phyloP scores from a whole-genome alignment of 2,329 filamentous ascomycete genomes.

The Ascochyta lentis region DNA sequence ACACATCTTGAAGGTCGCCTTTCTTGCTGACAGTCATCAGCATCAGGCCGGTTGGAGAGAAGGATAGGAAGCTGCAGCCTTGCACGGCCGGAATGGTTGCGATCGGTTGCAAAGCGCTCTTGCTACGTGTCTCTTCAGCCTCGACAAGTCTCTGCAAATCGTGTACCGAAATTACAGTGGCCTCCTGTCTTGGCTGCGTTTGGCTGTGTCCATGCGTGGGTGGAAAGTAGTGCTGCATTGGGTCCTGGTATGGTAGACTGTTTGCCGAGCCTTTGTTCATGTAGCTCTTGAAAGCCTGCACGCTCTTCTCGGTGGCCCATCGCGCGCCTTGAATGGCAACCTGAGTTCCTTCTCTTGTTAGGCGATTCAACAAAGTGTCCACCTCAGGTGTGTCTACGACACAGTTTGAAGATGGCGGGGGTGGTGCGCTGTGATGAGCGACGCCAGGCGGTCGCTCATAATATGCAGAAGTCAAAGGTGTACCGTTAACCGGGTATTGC shows the following conservation, averaged over 20 bases:
- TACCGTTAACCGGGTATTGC: slow-evolving; percentile 71
- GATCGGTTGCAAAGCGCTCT: slow-evolving; percentile 64
- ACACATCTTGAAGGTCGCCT: slow-evolving; percentile 82
- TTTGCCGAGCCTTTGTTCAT: slow-evolving; percentile 63
- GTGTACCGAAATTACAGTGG: slow-evolving; percentile 75
- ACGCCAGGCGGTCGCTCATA: slow-evolving; percentile 63
- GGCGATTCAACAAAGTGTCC: slow-evolving; percentile 75
- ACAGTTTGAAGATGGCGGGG: slow-evolving; percentile 70
- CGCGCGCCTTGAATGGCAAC: slow-evolving; percentile 76
- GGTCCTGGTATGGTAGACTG: slow-evolving; percentile 39
- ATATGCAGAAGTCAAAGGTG: slow-evolving; percentile 59
- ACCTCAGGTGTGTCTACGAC: slow-evolving; percentile 74
- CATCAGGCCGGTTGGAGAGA: slow-evolving; percentile 74
- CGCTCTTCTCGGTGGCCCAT: slow-evolving; percentile 78
- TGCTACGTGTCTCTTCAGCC: slow-evolving; percentile 56
- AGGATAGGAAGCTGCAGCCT: slow-evolving; percentile 81
- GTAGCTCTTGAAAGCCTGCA: slow-evolving; percentile 80
- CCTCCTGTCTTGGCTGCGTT: slow-evolving; percentile 62
- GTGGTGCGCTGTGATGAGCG: slow-evolving; percentile 69
- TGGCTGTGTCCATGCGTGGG: slow-evolving; percentile 74
- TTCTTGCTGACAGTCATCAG: slow-evolving; percentile 82
- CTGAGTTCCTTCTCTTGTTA: slow-evolving; percentile 80
- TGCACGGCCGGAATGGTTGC: slow-evolving; percentile 74
- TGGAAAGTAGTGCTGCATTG: slow-evolving; percentile 67
- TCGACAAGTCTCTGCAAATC: slow-evolving; percentile 68